phyloP scores from a whole-genome alignment of 768 basidiomycete genomes.

The Lentinula sp. region DNA sequence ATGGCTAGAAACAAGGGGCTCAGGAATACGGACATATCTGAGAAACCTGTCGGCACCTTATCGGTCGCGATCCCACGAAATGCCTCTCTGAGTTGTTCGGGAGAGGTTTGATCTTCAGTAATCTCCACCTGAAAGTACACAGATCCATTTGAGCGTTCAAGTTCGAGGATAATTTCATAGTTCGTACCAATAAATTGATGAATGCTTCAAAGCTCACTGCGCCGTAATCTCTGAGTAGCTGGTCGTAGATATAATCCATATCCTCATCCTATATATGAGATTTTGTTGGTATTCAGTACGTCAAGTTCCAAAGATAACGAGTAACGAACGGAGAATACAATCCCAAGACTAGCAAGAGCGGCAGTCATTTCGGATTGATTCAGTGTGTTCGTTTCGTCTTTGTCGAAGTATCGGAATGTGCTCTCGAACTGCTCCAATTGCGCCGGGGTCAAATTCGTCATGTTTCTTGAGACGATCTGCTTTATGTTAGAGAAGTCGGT shows the following conservation, averaged over 20 bases:
- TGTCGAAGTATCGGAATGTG: constrained; percentile 97
- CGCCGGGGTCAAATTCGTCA: constrained; percentile 92
- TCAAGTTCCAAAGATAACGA: neutral
- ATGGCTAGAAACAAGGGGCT: constrained; percentile 51
- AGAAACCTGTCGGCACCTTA: constrained; percentile 50
- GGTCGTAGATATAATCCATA: constrained; percentile 75
- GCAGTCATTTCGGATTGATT: constrained; percentile 84
- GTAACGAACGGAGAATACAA: constrained; percentile 73
- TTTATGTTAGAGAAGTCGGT: neutral
- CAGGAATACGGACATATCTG: neutral
- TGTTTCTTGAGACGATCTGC: constrained; percentile 89
- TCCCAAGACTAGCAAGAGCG: constrained; percentile 89
- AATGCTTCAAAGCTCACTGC: constrained; percentile 92
- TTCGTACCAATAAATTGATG: constrained; percentile 79
- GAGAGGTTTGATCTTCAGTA: constrained; percentile 90
- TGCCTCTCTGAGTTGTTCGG: constrained; percentile 86
- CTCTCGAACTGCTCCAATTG: constrained; percentile 95
- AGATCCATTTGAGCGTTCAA: neutral
- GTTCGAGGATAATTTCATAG: neutral
- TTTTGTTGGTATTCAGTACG: neutral
- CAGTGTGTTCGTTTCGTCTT: constrained; percentile 86
- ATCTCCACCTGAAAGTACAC: constrained; percentile 72
- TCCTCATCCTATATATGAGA: constrained; percentile 64
- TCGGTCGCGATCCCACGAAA: constrained; percentile 89
- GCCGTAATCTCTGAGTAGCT: constrained; percentile 76